Percentiles rank a stretch among this genome's conserved stretches.
These are phyloP conservation scores for Ophiostoma tasmaniense DNA, from an alignment of 2,329 filamentous ascomycete species.

Conservation along the genomic window DNA sequence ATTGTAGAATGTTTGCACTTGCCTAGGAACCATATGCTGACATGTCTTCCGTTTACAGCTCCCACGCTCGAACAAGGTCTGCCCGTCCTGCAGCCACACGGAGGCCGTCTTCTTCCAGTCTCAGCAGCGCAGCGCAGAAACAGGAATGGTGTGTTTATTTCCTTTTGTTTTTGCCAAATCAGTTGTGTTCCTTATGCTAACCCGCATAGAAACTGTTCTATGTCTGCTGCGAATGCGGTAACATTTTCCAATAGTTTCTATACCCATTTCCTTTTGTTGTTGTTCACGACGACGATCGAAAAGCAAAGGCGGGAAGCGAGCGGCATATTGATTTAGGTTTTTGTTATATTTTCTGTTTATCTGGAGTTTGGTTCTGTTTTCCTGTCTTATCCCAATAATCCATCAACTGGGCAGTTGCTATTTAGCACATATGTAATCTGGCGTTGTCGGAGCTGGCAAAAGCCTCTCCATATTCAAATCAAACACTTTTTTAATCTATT, in stretches of 20 bases:
- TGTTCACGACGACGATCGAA: background rate
- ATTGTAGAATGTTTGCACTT: background rate
- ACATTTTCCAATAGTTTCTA: conserved; percentile 59
- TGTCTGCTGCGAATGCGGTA: conserved; percentile 88
- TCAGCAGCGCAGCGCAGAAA: conserved; percentile 92
- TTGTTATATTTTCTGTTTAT: background rate
- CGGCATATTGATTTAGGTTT: background rate
- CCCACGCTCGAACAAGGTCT: conserved; percentile 77
- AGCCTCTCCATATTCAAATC: background rate
- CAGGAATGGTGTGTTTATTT: conserved; percentile 77
- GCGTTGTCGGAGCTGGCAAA: background rate
- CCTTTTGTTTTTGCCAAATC: background rate
- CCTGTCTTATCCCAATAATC: background rate
- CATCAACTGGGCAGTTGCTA: background rate
- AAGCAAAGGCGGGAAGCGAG: conserved; percentile 2
- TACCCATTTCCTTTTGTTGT: background rate
- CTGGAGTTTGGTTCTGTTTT: conserved; percentile 9
- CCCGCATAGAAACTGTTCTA: conserved; percentile 70
- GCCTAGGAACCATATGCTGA: conserved; percentile 23
- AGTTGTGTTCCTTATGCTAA: background rate
- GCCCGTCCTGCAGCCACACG: conserved; percentile 73
- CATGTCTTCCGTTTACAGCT: conserved; percentile 52
- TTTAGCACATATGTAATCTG: background rate
- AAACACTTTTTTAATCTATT: background rate
- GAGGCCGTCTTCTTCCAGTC: conserved; percentile 99